A percentile compares a stretch with the other conserved stretches of the same genome.
phyloP scores from a whole-genome alignment of 352 stramenopile genomes.

The Globisporangium irregulare region DNA sequence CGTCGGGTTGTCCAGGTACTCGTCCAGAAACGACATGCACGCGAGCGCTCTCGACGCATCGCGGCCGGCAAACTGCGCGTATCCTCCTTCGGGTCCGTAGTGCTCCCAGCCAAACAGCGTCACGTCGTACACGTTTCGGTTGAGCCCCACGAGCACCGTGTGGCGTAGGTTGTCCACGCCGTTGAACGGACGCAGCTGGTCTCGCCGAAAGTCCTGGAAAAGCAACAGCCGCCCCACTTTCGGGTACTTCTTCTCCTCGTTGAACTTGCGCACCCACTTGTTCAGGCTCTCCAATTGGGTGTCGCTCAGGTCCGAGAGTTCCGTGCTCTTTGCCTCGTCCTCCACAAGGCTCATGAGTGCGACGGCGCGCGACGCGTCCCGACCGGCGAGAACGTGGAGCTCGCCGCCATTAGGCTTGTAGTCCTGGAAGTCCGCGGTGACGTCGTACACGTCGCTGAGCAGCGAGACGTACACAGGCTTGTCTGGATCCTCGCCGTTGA shows the following conservation, averaged over 20 bases:
- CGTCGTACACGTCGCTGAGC: slow-evolving; percentile 93
- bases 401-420: slow-evolving; percentile 82
- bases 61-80: slow-evolving; percentile 92
- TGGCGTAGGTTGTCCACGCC: slow-evolving; percentile 51
- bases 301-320: slow-evolving; percentile 41
- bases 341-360: slow-evolving; percentile 85
- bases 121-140: slow-evolving; percentile 93
- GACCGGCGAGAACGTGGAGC: slow-evolving; percentile 87
- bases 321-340: slow-evolving; percentile 51
- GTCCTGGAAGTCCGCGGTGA: slow-evolving; percentile 78
- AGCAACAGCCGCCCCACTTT: slow-evolving; percentile 88
- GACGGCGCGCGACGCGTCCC: slow-evolving; percentile 88
- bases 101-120: slow-evolving; percentile 85
- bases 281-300: slow-evolving; percentile 37
- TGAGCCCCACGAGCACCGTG: slow-evolving; percentile 89
- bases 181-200: slow-evolving; percentile 73
- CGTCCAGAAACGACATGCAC: slow-evolving; percentile 94
- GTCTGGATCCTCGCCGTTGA: slow-evolving; percentile 69
- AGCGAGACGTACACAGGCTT: slow-evolving; percentile 91
- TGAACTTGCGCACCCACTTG: slow-evolving; percentile 85
- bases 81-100: slow-evolving; percentile 90
- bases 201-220: slow-evolving; percentile 38
- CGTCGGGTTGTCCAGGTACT: slow-evolving; percentile 79
- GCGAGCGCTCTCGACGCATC: slow-evolving; percentile 91
- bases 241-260: slow-evolving; percentile 84